A percentile compares a stretch with the other conserved stretches of the same genome.
Conservation (phyloP, 306 rosid species). For the Dalbergia oliveri region DNA sequence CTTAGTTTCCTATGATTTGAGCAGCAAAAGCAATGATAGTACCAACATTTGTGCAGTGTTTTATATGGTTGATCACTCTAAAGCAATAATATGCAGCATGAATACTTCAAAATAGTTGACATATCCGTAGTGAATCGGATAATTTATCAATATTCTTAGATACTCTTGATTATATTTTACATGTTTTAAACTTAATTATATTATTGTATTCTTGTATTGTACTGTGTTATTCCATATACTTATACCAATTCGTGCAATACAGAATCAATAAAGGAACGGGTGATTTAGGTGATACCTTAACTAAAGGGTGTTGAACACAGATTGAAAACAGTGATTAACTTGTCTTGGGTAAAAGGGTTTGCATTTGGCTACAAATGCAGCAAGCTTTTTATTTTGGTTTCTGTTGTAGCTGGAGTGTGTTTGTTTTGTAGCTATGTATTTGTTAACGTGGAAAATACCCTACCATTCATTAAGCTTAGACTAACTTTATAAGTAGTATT, state of each 20-base stretch:
- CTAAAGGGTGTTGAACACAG: slow-evolving; percentile 4
- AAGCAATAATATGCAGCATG: background rate
- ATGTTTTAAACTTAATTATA: too few relatives aligned
- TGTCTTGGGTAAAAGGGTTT: background rate
- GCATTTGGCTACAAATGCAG: slow-evolving; percentile 9
- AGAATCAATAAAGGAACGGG: background rate
- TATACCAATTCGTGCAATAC: too few relatives aligned
- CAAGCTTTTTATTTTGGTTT: too few relatives aligned
- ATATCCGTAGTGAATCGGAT: too few relatives aligned
- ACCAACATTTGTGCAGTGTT: slow-evolving; percentile 27
- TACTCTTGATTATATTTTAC: too few relatives aligned
- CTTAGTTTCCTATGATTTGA: slow-evolving; percentile 2
- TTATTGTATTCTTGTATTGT: too few relatives aligned
- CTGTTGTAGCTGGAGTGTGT: background rate
- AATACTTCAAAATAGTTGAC: too few relatives aligned
- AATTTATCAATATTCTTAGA: too few relatives aligned
- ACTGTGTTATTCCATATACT: too few relatives aligned
- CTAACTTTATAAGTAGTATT: too few relatives aligned
- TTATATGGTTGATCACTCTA: slow-evolving; percentile 20
- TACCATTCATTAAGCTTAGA: too few relatives aligned
- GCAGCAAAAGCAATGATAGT: background rate
- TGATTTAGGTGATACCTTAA: background rate
- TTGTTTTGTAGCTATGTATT: background rate
- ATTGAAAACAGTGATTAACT: slow-evolving; percentile 20
- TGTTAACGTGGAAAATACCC: background rate